phyloP scores from a whole-genome alignment of 768 basidiomycete genomes.

The Fomitopsis pulvina region DNA sequence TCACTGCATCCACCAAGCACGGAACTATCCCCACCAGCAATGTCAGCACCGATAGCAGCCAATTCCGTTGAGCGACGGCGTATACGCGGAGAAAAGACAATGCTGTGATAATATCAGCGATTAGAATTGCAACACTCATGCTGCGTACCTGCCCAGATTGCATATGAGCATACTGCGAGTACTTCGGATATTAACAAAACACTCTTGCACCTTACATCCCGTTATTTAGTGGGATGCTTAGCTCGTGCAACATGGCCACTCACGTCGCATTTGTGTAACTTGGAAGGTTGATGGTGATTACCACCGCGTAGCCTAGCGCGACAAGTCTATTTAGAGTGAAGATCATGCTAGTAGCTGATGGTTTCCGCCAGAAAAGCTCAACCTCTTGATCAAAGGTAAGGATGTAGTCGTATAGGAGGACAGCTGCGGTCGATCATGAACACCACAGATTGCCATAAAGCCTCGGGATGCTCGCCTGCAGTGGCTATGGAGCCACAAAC shows the following conservation, averaged over 20 bases:
- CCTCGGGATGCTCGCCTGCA: too few relatives aligned
- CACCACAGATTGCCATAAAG: too few relatives aligned
- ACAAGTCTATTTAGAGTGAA: background rate
- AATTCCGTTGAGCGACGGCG: background rate
- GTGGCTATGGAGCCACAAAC: too few relatives aligned
- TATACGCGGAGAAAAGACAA: background rate
- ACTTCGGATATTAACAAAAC: background rate
- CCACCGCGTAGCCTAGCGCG: background rate
- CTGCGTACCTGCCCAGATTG: background rate
- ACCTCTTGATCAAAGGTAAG: background rate
- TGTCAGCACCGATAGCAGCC: background rate
- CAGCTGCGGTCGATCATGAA: too few relatives aligned
- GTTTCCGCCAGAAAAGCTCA: background rate
- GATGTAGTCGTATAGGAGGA: background rate
- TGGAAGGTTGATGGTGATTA: background rate
- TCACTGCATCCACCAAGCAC: background rate
- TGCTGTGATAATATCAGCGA: background rate
- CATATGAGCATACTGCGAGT: background rate
- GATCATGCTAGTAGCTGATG: background rate
- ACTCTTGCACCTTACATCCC: background rate
- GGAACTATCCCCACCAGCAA: background rate
- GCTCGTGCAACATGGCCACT: background rate
- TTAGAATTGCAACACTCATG: background rate
- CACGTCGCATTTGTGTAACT: background rate
- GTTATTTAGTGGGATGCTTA: background rate